A percentile compares a stretch with the other conserved stretches of the same genome.
Conservation (phyloP, 768 basidiomycete genomes). For the Suillus brevipes region DNA sequence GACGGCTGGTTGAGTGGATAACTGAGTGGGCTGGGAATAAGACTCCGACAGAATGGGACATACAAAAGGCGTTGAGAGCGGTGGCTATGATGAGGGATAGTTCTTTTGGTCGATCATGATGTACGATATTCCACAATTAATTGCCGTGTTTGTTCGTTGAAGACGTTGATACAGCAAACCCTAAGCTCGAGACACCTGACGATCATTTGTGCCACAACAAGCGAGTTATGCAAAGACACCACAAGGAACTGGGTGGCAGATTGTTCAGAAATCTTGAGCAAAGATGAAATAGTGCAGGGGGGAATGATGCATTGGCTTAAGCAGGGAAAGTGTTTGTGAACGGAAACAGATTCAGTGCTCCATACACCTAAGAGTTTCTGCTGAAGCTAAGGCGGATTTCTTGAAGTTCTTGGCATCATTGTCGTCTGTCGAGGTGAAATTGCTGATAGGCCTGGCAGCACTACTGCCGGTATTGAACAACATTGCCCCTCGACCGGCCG, state of each 20-base stretch:
- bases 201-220: neutral
- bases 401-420: neutral
- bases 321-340: neutral
- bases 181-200: neutral
- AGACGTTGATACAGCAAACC: neutral
- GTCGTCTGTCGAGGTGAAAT: neutral
- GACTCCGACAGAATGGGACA: slow-evolving; percentile 44
- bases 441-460: neutral
- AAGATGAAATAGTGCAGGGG: neutral
- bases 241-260: neutral
- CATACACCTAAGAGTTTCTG: neutral
- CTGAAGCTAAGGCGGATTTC: neutral
- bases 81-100: slow-evolving; percentile 31
- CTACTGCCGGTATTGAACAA: neutral
- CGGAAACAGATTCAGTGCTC: neutral
- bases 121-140: neutral
- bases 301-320: neutral
- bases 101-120: slow-evolving; percentile 17
- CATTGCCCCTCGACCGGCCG: neutral
- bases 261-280: neutral
- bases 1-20: slow-evolving; percentile 51
- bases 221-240: neutral
- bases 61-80: slow-evolving; percentile 28
- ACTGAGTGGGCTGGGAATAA: slow-evolving; percentile 55
- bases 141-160: neutral